Base-by-base conservation (phyloP, 192 early-diverging fungal species). In the Backusella westeae region DNA sequence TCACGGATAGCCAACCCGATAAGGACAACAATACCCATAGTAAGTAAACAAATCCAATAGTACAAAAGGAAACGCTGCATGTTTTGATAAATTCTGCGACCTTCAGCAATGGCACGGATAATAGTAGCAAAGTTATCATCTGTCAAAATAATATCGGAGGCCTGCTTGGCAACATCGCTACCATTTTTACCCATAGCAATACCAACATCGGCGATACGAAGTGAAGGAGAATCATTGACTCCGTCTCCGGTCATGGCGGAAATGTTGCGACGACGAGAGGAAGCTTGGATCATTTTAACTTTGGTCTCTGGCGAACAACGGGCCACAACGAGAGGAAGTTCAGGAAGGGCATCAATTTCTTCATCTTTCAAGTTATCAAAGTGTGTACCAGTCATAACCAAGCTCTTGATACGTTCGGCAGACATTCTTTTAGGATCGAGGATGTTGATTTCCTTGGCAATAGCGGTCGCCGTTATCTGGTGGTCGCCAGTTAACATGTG, bases 401-500 rank as follows among this genome's bases (percentile, higher is more conserved):
- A 72, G 26, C 88, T 83, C 53, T 79, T 83, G 29, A 79, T 72
- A 17, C 74, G 75, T 42, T 78, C 75, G 34, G 79, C 77, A 17
- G 83, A 90, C 76, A 78, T 78, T 3, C 42, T 73, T 4, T 42
- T 46, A 17, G 44, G 67, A 46, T 81, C 42, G 41, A 96, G 77
- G 72, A 97, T 96, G 17, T 93, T 91, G 36, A 97, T 85, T 73
- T 99, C 89, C 59, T 90, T 91, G 14, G 96, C 96, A 83, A 99
- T 99, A 2, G 97, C 95, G 1, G 92, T 87, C 1, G 97, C 97
- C 0, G 96, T 98, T 21, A 90, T 86, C 7, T 94, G 89, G 77
- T 99, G 97, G 76, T 99, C 96, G 67, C 96, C 96, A 3, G 97
- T 99, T 63, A 98, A 88, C 96, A 99, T 99, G 65, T 96, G 91